A percentile compares a stretch with the other conserved stretches of the same genome.
These are phyloP conservation scores for Neurospora sp. DNA, from an alignment of 495 filamentous ascomycete genomes.

Conservation along the genomic window DNA sequence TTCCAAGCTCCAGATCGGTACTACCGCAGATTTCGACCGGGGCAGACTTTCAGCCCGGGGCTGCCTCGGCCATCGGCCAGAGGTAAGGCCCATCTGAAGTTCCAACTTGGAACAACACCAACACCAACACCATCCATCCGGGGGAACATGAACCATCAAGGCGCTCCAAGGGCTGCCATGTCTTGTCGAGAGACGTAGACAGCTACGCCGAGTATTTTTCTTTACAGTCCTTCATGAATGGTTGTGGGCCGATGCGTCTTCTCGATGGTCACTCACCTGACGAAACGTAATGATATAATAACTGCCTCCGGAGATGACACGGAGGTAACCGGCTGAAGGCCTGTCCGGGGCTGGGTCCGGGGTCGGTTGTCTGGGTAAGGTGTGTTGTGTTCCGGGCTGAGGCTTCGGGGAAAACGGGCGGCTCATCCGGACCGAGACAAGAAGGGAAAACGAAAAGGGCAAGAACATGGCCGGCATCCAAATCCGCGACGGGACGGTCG, in stretches of 20 bases:
- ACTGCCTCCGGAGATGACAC: neutral
- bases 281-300: neutral
- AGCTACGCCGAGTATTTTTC: neutral
- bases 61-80: neutral
- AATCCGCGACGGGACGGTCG: neutral
- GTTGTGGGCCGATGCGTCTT: neutral
- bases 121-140: neutral
- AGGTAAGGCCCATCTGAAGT: neutral
- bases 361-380: neutral
- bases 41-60: neutral
- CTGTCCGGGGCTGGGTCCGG: neutral
- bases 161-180: neutral
- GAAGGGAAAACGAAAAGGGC: neutral
- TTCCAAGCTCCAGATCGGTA: neutral
- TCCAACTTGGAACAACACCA: neutral
- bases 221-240: neutral
- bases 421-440: neutral
- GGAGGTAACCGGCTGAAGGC: neutral
- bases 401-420: neutral
- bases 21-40: neutral
- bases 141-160: neutral
- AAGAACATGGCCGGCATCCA: neutral
- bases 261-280: neutral
- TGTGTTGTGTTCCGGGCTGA: neutral
- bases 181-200: neutral